phyloP scores from a whole-genome alignment of 805 yeast species.

The Candida bentonensis region DNA sequence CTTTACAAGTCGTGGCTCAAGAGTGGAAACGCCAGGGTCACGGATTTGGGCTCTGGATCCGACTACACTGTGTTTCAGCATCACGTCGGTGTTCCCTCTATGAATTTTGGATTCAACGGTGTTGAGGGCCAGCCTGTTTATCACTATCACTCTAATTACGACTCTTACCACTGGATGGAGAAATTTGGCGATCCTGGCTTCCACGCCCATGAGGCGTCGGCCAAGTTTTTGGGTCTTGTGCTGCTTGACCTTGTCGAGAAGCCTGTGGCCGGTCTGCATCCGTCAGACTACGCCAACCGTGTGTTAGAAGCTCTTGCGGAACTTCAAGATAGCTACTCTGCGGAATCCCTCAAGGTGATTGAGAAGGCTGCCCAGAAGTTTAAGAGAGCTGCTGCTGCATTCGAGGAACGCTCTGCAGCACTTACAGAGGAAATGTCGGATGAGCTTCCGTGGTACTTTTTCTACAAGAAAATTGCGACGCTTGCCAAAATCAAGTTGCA shows the following conservation, averaged over 20 bases:
- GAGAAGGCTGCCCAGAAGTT: background rate
- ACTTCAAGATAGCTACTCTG: background rate
- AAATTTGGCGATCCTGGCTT: slow-evolving; percentile 49
- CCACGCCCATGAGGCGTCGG: slow-evolving; percentile 40
- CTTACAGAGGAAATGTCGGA: background rate
- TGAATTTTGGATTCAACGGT: slow-evolving; percentile 40
- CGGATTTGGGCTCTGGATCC: slow-evolving; percentile 52
- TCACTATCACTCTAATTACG: slow-evolving; percentile 67
- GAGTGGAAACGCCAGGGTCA: slow-evolving; percentile 22
- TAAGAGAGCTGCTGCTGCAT: background rate
- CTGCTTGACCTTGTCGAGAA: slow-evolving; percentile 36
- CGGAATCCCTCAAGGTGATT: background rate
- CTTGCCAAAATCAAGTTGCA: slow-evolving; percentile 14
- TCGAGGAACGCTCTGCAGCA: background rate
- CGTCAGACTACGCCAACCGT: slow-evolving; percentile 25
- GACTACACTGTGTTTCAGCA: slow-evolving; percentile 39
- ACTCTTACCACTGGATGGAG: slow-evolving; percentile 59
- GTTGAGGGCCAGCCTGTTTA: slow-evolving; percentile 41
- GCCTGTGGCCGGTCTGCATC: slow-evolving; percentile 31
- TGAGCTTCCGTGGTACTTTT: slow-evolving; percentile 1
- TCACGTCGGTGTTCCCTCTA: slow-evolving; percentile 27
- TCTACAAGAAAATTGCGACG: slow-evolving; percentile 9
- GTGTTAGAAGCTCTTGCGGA: background rate
- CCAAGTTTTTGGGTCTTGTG: slow-evolving; percentile 39
- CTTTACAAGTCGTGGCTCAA: slow-evolving; percentile 23